Evolutionary conservation across 2,329 filamentous ascomycete species (phyloP), one percentile per base, ranked within the genome.

Genomic region (Trichoderma harzianum): DNA sequence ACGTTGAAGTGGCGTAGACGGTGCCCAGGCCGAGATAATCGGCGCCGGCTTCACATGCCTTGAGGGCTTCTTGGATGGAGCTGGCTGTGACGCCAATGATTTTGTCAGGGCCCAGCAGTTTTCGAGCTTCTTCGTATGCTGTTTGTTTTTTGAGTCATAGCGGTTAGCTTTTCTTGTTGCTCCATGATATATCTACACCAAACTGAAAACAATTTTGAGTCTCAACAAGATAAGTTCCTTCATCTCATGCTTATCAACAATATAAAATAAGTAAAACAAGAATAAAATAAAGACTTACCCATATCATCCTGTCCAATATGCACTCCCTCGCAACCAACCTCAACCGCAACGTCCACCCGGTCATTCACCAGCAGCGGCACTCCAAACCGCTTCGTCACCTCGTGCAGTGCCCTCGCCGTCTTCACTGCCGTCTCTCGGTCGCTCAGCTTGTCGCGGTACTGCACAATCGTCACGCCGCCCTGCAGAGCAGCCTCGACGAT

Each of bases 251-350:
- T 12, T n/a, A 7, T 53, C 57, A 58, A 28, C 10, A 32, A 4
- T 18, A 4, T 4, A 62, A 47, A 47, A 51, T 8, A 47, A 26
- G 2, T 5, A 55, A 30, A 47, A 16, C 11, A 1, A 39, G 7
- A 34, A 16, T 28, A 24, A 55, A 53, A 3, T n/a, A 32, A 28
- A 28, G 62, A 81, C 86, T 75, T 81, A 93, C 91, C 86, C 85
- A 97, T 91, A 80, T 98, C 95, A 86, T 98, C 95, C 83, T 98
- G 95, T 7, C 96, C 96, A 64, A 98, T 88, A 80, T 98, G 96
- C 10, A 97, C 94, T 60, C 96, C 96, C 83, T 98, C 95, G 71
- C 93, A 96, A 14, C 90, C 93, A 57, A 95, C 88, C 16, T 94
- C 94, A 21, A 94, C 86, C 10, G 94, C 95, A 30, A 98, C 93